Base-by-base conservation (phyloP, 164 flowering plant species). In the Magnolia kwangsiensis region DNA sequence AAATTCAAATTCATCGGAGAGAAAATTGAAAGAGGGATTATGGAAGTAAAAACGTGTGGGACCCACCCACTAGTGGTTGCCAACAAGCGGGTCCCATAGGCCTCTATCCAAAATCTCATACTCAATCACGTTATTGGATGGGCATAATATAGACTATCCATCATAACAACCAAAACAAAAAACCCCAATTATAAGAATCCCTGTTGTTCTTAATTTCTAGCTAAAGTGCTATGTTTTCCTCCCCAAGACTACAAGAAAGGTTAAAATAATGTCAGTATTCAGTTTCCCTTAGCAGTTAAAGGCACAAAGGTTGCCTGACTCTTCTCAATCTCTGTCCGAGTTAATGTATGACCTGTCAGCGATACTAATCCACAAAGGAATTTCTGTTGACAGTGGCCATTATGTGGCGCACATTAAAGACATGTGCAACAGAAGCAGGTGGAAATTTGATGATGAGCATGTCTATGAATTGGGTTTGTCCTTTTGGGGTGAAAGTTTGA, bases 401-500 rank as follows among this genome's bases (percentile, higher is more conserved):
- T 96, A 96, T 79, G 78, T 92, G 23, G 98, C 96, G 63, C 92
- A 90, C 78, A 92, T 96, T 71, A 93, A 89, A 85, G 95, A 96
- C 85, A 89, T 84, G 69, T 84, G 78, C 58, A 88, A 91, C 8
- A 94, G 92, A 50, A 84, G 82, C 61, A 93, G 99, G 99, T 96
- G 99, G 99, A 90, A 94, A 82, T 93, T 96, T 84, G 98, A 96
- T 82, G 98, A 96, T 81, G 99, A 93, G 81, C 82, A 80, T 74
- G 98, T 96, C n/a, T 88, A 95, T 49, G 85, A 87, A 64, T 83
- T 93, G 65, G 99, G 98, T 68, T 51, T 45, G 90, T 51, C 99
- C 99, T 50, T 92, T 96, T 85, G 95, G 92, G 95, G 87, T 76
- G 85, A 82, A 55, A 78, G 90, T 61, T 87, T 95, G 74, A 78